Base-by-base conservation (phyloP, 176 grass and related monocot genomes). In the Oryza meridionalis region DNA sequence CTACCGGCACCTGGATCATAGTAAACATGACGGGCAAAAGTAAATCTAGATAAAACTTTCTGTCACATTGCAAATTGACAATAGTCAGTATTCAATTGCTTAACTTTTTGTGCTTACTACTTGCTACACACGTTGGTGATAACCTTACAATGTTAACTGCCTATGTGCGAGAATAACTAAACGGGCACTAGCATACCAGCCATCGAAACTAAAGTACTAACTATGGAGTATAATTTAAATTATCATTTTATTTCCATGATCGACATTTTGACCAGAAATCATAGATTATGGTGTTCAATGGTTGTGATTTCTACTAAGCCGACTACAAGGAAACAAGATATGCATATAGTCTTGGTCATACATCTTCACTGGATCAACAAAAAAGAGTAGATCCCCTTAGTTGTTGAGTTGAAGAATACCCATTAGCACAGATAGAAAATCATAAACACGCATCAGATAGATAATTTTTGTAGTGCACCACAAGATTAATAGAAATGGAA, bases 1-100 rank as follows among this genome's bases (percentile, higher is more conserved):
- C 96, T 33, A 98, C 96, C 21, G 93, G 96, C 73, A 98, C 96
- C 96, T 98, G 83, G 21, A 77, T 73, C 66, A 69, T 77, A 84
- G 75, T 65, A 76, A 69, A 70, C 5, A 86, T 62, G 2, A 72
- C 59, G 33, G 55, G 16, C 37, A 17, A 9, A 88, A 24, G 42
- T 73, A 79, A n/a, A 77, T 29, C 10, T 72, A 40, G 10, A 35
- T 81, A 24, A 42, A 69, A 47, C 22, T 35, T 37, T 11, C 4
- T 61, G 46, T 53, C 27, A 53, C 15, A 55, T 35, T 31, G 43
- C 17, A 27, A 13, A 17, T 80, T 29, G 9, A 67, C 53, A 58
- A 5, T 55, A 80, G 2, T 0, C 44, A 74, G 40, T 10, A 31
- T 14, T 74, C 69, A 80, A 51, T 53, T 69, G 62, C 59, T 19